Percentiles rank a stretch among this genome's conserved stretches.
Evolutionary conservation across 805 yeast species (phyloP).

Genomic region (Helenozyma baotianmanensis): DNA sequence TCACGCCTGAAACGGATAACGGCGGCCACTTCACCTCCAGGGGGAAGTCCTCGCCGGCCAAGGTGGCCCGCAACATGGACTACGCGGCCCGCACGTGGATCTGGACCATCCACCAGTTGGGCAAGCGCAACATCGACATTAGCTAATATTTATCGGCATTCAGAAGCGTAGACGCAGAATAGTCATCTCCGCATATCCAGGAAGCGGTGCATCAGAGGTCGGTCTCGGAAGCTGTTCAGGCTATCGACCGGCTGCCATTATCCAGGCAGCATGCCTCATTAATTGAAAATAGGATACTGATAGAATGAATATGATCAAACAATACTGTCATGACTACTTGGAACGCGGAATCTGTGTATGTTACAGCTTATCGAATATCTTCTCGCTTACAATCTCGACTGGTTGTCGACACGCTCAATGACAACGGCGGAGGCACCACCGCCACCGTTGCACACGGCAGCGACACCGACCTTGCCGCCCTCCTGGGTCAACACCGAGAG

Average conservation of each 20-base stretch:
- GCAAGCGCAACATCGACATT: constrained; percentile 40
- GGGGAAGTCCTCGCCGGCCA: constrained; percentile 48
- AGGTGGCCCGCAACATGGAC: constrained; percentile 50
- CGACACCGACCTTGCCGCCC: constrained; percentile 76
- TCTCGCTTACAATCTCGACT: constrained; percentile 31
- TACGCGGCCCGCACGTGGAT: constrained; percentile 71
- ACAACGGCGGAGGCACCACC: constrained; percentile 97
- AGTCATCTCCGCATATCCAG: too few species aligned
- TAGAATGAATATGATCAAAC: too few species aligned
- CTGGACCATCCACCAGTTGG: constrained; percentile 65
- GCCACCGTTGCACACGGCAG: constrained; percentile 98
- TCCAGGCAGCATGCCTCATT: too few species aligned
- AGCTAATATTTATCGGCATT: too few species aligned
- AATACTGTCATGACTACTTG: too few species aligned
- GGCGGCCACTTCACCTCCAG: constrained; percentile 62
- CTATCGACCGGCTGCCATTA: too few species aligned
- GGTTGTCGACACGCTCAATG: constrained; percentile 57
- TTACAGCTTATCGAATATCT: too few species aligned
- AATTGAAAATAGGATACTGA: too few species aligned
- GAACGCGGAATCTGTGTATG: too few species aligned
- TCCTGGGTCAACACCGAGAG: constrained; percentile 78
- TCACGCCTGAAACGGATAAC: constrained; percentile 51
- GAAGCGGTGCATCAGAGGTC: too few species aligned
- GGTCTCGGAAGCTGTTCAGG: too few species aligned
- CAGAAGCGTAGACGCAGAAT: too few species aligned